A percentile compares a stretch with the other conserved stretches of the same genome.
phyloP scores from a whole-genome alignment of 208 protist genomes.

The Trypanosoma caninum region DNA sequence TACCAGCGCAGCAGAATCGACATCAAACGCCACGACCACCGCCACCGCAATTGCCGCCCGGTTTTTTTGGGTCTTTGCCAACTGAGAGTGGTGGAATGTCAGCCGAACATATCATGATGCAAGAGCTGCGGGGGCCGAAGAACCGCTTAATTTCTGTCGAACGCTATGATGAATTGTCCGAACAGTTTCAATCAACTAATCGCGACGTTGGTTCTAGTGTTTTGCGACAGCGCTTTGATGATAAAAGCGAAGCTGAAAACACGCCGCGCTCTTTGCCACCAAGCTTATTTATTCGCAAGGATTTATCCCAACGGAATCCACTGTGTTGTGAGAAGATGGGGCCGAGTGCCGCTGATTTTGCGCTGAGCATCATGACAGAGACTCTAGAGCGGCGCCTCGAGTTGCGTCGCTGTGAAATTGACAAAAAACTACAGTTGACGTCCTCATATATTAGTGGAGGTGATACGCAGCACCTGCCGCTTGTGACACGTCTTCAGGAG shows the following conservation, averaged over 20 bases:
- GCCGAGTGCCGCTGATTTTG: conserved; percentile 6
- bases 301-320: not conserved
- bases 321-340: not conserved
- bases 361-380: not conserved
- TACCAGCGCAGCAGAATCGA: no score
- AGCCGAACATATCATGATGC: not conserved
- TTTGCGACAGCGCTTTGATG: not conserved
- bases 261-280: not conserved
- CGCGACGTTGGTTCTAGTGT: not conserved
- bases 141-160: conserved; percentile 6
- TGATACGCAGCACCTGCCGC: not conserved
- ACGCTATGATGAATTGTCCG: not conserved
- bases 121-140: conserved; percentile 1
- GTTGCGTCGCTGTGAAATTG: conserved; percentile 5
- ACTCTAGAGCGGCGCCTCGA: conserved; percentile 1
- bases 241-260: not conserved
- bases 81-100: not conserved
- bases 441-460: not conserved
- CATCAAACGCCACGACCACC: not conserved
- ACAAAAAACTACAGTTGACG: not conserved
- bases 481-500: conserved; percentile 10
- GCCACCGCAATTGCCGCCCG: not conserved
- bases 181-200: not conserved
- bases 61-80: not conserved
- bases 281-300: not conserved